Evolutionary conservation across 108 stramenopile species (phyloP), one percentile per base, ranked within the genome.

Genomic region (Cyclotella cryptica): DNA sequence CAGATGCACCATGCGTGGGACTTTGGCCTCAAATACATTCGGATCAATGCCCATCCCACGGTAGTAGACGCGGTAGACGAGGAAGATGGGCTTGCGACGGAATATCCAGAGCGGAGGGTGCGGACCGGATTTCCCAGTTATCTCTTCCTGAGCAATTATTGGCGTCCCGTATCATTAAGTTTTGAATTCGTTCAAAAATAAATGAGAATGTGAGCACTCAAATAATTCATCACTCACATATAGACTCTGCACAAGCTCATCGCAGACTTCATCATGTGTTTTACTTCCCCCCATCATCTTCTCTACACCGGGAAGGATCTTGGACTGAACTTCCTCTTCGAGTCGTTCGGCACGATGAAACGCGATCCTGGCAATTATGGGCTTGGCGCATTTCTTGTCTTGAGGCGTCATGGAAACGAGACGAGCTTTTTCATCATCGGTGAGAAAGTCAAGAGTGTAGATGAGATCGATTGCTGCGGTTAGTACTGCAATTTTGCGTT

Each of bases 31-130:
- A 59, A 71, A 57, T 39, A 71, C 58, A 3, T 26, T 43, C 14
- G 39, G 41, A 28, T 71, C 57, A 18, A 71, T 58, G 1, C 35
- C 55, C 57, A 58, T 19, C 5, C 57, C 57, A 52, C 51, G 70
- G 55, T 71, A 71, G 42, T 58, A 71, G 40, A 71, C 70, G 26
- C 70, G 70, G 26, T 71, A 71, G 57, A 71, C 26, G 41, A 53
- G 51, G 29, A 71, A 71, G 70, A 57, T 57, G 29, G 70, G 70
- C 1, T 21, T 28, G 30, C 22, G 54, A 39, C 26, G 15, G 42
- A 58, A 71, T 17, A 27, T 47, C 57, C 54, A 71, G 40, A 71
- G 28, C 8, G 41, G 49, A 14, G 70, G 70, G 42, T 53, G 70
- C 14, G 12, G 27, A 8, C 41, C 54, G 43, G 55, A 35, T 55